Evolutionary conservation across 805 yeast species (phyloP).

Genomic region (Tetrapisispora namnaoensis): DNA sequence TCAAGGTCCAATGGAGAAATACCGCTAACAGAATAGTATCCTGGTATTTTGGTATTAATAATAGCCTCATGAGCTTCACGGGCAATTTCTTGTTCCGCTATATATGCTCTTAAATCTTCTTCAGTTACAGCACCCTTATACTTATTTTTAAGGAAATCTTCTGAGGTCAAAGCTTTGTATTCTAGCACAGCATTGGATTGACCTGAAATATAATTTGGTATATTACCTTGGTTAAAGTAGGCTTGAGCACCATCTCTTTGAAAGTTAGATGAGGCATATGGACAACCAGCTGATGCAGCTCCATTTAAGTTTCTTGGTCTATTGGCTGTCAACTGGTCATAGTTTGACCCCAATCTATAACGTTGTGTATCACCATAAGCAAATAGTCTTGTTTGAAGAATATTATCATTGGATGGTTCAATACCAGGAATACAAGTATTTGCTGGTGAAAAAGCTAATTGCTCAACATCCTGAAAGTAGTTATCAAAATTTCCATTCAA

Average conservation of each 20-base stretch:
- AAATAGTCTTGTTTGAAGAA: constrained; percentile 64
- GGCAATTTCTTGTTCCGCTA: constrained; percentile 25
- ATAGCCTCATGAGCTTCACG: constrained; percentile 30
- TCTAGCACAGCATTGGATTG: constrained; percentile 17
- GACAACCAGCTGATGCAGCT: neutral
- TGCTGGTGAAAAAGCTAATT: constrained; percentile 60
- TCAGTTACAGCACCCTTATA: constrained; percentile 30
- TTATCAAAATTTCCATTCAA: constrained; percentile 48
- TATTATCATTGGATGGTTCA: constrained; percentile 72
- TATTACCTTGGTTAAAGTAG: constrained; percentile 39
- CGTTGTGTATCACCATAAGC: constrained; percentile 72
- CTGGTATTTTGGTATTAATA: constrained; percentile 29
- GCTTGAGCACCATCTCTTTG: constrained; percentile 56
- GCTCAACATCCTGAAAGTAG: constrained; percentile 41
- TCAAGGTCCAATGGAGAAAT: constrained; percentile 37
- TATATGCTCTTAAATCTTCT: constrained; percentile 17
- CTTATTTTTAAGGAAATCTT: constrained; percentile 17
- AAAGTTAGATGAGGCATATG: constrained; percentile 30
- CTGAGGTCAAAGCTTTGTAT: constrained; percentile 10
- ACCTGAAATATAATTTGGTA: constrained; percentile 43
- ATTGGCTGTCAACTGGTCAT: constrained; percentile 58
- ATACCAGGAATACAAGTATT: constrained; percentile 61
- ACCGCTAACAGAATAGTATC: constrained; percentile 34
- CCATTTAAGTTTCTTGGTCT: constrained; percentile 21
- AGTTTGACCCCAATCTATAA: constrained; percentile 64